These are phyloP conservation scores for Botryotinia globosa DNA, from an alignment of 2,329 filamentous ascomycete species.

Conservation along the genomic window DNA sequence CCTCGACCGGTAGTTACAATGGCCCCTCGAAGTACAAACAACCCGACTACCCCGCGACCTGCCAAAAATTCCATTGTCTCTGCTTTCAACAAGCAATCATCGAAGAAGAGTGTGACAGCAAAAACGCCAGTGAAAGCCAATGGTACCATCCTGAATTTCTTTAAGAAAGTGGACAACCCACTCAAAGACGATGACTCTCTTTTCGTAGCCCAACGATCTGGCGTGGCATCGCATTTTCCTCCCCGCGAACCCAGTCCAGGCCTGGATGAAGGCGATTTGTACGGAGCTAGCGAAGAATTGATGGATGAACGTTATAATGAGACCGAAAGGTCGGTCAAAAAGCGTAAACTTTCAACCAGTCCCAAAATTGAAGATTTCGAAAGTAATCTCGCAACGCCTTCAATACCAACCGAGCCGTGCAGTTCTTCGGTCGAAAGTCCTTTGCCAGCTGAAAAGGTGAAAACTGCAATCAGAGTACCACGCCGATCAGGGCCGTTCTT, in stretches of 20 bases:
- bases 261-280: slow-evolving; percentile 32
- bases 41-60: slow-evolving; percentile 34
- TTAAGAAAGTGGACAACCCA: slow-evolving; percentile 60
- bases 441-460: neutral
- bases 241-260: slow-evolving; percentile 22
- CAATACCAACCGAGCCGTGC: slow-evolving; percentile 7
- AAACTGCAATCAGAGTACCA: slow-evolving; percentile 25
- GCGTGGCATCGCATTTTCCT: slow-evolving; percentile 2
- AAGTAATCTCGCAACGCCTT: slow-evolving; percentile 11
- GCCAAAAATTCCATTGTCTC: slow-evolving; percentile 34
- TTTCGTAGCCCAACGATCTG: slow-evolving; percentile 47
- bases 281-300: slow-evolving; percentile 25
- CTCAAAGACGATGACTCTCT: slow-evolving; percentile 52
- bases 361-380: neutral
- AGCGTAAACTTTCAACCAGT: slow-evolving; percentile 41
- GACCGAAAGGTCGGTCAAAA: slow-evolving; percentile 41
- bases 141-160: slow-evolving; percentile 70
- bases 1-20: slow-evolving; percentile 25
- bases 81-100: slow-evolving; percentile 20
- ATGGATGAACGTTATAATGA: slow-evolving; percentile 43
- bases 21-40: slow-evolving; percentile 31
- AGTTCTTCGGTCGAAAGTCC: neutral
- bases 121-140: slow-evolving; percentile 46
- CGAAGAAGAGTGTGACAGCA: slow-evolving; percentile 29
- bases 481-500: slow-evolving; percentile 60